phyloP scores from a whole-genome alignment of 805 yeast genomes.

The Zygosaccharomyces bisporus region DNA sequence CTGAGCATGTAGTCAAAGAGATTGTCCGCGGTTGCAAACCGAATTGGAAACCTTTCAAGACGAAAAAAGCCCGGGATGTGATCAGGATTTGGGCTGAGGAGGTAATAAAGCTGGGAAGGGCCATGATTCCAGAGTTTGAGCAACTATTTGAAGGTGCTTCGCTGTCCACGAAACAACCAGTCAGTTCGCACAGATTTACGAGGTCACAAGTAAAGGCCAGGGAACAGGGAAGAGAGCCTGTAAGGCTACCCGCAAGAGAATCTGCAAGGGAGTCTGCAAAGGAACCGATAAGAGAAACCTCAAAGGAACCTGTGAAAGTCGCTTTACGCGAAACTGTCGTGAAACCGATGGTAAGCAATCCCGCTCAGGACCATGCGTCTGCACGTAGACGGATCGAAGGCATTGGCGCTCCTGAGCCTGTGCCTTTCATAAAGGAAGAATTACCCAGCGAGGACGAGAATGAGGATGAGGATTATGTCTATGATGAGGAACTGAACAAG shows the following conservation, averaged over 20 bases:
- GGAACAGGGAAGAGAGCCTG: not conserved
- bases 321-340: no score
- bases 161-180: not conserved
- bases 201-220: conserved; percentile 4
- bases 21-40: conserved; percentile 64
- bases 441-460: conserved; percentile 34
- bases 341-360: no score
- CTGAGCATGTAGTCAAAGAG: conserved; percentile 58
- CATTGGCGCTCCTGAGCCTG: conserved; percentile 18
- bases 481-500: conserved; percentile 37
- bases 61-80: conserved; percentile 47
- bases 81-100: conserved; percentile 62
- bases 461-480: conserved; percentile 36
- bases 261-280: conserved; percentile 4
- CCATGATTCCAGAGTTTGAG: conserved; percentile 52
- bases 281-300: conserved; percentile 3
- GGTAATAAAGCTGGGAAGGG: conserved; percentile 56
- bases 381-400: conserved; percentile 13
- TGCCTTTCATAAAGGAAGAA: conserved; percentile 32
- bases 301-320: conserved; percentile 4
- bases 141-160: conserved; percentile 15
- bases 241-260: conserved; percentile 7
- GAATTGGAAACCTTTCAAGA: conserved; percentile 56
- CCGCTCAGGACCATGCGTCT: no score
- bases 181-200: not conserved